Evolutionary conservation across 768 basidiomycete species (phyloP).

Genomic region (Dioszegia aurantiaca): DNA sequence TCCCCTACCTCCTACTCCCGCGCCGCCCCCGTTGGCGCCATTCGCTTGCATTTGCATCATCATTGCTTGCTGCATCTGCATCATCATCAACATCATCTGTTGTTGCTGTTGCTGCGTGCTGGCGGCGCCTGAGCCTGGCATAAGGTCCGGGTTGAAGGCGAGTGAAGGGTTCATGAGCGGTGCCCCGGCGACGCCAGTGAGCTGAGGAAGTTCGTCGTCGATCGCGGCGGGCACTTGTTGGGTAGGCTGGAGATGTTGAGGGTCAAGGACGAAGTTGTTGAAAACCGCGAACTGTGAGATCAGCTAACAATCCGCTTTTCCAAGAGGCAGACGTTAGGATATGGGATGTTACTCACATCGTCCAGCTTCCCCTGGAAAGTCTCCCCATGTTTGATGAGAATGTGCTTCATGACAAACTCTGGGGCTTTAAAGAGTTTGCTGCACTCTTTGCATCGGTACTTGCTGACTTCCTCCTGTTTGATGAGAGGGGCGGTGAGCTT

Average conservation of each 20-base stretch:
- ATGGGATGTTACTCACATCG: slow-evolving; percentile 76
- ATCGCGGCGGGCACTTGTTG: slow-evolving; percentile 45
- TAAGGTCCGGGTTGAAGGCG: slow-evolving; percentile 19
- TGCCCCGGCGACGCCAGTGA: not conserved
- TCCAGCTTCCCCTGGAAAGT: slow-evolving; percentile 71
- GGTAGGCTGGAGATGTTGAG: slow-evolving; percentile 66
- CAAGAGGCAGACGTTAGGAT: too few relatives aligned
- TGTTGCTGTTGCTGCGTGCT: slow-evolving; percentile 26
- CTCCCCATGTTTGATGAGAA: slow-evolving; percentile 89
- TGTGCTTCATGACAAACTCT: slow-evolving; percentile 95
- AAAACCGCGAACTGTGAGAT: slow-evolving; percentile 71
- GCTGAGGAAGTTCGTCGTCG: slow-evolving; percentile 49
- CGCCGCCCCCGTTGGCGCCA: slow-evolving; percentile 12
- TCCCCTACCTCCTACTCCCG: slow-evolving; percentile 38
- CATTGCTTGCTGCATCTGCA: slow-evolving; percentile 51
- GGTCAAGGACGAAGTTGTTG: slow-evolving; percentile 95
- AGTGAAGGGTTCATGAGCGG: not conserved
- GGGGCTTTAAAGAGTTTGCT: slow-evolving; percentile 97
- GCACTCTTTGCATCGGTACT: slow-evolving; percentile 90
- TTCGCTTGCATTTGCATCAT: slow-evolving; percentile 33
- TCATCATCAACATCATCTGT: slow-evolving; percentile 45
- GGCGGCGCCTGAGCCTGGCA: not conserved
- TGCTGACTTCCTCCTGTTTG: slow-evolving; percentile 94
- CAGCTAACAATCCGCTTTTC: not conserved
- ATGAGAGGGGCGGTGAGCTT: slow-evolving; percentile 74